These are phyloP conservation scores for Linnemannia zychae DNA, from an alignment of 192 early-diverging fungal genomes.

Conservation along the genomic window DNA sequence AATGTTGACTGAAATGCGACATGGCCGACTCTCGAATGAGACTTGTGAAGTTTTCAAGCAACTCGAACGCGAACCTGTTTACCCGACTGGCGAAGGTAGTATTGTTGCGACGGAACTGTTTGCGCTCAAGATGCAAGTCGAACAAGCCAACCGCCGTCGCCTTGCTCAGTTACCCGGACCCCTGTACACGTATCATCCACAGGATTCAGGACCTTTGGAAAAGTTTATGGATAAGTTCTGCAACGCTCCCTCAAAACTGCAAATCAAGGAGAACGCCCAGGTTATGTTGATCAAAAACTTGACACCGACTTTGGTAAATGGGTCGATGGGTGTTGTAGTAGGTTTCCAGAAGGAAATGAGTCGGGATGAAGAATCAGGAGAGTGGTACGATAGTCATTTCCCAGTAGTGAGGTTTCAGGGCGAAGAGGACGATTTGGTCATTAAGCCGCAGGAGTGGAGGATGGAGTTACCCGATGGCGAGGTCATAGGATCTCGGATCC, in stretches of 20 bases:
- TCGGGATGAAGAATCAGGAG: not conserved
- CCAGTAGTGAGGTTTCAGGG: constrained; percentile 37
- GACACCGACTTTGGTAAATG: constrained; percentile 78
- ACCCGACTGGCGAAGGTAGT: constrained; percentile 61
- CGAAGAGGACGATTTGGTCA: constrained; percentile 45
- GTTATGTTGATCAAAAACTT: constrained; percentile 91
- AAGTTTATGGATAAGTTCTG: constrained; percentile 60
- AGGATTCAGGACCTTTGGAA: constrained; percentile 58
- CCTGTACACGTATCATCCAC: constrained; percentile 58
- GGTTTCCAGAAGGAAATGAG: constrained; percentile 54
- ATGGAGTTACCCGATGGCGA: constrained; percentile 46
- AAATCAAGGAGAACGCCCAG: constrained; percentile 83
- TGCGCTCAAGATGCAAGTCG: constrained; percentile 71
- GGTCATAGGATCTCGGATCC: constrained; percentile 49
- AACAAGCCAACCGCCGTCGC: constrained; percentile 72
- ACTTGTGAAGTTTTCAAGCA: constrained; percentile 64
- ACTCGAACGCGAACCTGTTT: constrained; percentile 65
- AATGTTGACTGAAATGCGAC: constrained; percentile 89
- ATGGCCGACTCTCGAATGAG: constrained; percentile 73
- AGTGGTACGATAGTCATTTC: constrained; percentile 21
- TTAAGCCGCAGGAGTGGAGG: constrained; percentile 48
- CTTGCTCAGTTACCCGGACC: constrained; percentile 69
- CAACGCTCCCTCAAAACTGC: constrained; percentile 71
- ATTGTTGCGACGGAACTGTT: constrained; percentile 82
- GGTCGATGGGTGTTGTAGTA: constrained; percentile 77